A percentile compares a stretch with the other conserved stretches of the same genome.
phyloP scores from a whole-genome alignment of 169 alveolate species.

The Plasmodium adleri region DNA sequence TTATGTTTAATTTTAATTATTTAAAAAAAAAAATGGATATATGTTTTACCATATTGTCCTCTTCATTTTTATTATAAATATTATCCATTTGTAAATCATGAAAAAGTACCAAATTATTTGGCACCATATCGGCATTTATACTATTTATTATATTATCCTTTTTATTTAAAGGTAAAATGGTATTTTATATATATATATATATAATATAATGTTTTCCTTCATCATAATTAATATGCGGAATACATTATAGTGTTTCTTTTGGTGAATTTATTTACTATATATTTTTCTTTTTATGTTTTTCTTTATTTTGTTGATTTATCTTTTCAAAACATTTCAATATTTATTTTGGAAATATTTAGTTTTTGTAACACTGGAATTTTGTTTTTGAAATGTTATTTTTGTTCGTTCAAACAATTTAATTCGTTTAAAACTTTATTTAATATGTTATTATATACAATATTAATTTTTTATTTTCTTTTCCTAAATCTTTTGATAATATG shows the following conservation, averaged over 20 bases:
- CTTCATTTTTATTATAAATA: conserved; percentile 11
- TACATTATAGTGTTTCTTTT: neutral
- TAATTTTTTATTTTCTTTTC: conserved; percentile 56
- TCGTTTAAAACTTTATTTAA: conserved; percentile 37
- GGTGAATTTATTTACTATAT: neutral
- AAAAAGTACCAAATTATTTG: conserved; percentile 41
- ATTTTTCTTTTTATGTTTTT: neutral
- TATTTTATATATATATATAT: neutral
- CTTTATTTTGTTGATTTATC: conserved; percentile 7
- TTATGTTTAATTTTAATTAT: conserved; percentile 15
- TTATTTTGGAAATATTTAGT: conserved; percentile 20
- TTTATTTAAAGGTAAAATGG: conserved; percentile 12
- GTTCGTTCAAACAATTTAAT: conserved; percentile 29
- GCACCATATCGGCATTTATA: neutral
- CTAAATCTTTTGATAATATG: conserved; percentile 46
- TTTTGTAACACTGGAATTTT: conserved; percentile 35
- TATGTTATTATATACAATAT: conserved; percentile 52
- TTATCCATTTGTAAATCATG: conserved; percentile 30
- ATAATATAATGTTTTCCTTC: neutral
- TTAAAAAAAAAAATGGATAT: conserved; percentile 58
- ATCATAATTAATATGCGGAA: neutral
- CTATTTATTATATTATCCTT: conserved; percentile 12
- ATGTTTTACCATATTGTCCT: conserved; percentile 17
- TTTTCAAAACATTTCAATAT: neutral
- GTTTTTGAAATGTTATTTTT: conserved; percentile 61